Conservation (phyloP, 306 rosid species). For the Alnus glutinosa region DNA sequence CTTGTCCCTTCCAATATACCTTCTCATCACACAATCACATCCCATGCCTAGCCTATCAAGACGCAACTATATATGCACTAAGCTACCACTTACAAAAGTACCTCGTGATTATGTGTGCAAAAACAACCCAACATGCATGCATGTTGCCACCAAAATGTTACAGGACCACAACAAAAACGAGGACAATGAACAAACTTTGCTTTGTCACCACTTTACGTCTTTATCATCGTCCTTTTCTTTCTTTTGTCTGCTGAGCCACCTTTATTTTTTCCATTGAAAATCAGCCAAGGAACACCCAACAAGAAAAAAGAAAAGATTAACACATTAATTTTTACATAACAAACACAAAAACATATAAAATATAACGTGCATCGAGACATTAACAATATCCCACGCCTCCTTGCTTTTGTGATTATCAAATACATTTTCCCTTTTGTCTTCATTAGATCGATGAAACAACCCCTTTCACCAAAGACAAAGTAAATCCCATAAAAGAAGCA, state of each 20-base stretch:
- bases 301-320: not conserved
- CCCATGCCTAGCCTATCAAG: not conserved
- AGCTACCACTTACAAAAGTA: not conserved
- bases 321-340: conserved; percentile 13
- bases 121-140: conserved; percentile 24
- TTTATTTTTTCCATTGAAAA: not conserved
- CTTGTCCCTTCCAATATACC: not conserved
- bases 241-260: conserved; percentile 7
- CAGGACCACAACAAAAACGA: conserved; percentile 47
- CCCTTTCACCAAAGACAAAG: conserved; percentile 26
- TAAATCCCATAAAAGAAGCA: conserved; percentile 20
- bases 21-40: not conserved
- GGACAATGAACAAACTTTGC: conserved; percentile 38
- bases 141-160: not conserved
- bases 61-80: not conserved
- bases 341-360: conserved; percentile 15
- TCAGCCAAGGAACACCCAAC: not conserved
- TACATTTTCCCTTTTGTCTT: conserved; percentile 34
- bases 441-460: conserved; percentile 15
- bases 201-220: conserved; percentile 15
- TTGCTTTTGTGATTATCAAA: conserved; percentile 46
- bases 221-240: not conserved
- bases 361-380: conserved; percentile 43
- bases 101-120: conserved; percentile 34
- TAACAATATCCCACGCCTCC: conserved; percentile 47